These are phyloP conservation scores for Eremothecium sinecaudum DNA, from an alignment of 1,139 yeast species.

Conservation along the genomic window DNA sequence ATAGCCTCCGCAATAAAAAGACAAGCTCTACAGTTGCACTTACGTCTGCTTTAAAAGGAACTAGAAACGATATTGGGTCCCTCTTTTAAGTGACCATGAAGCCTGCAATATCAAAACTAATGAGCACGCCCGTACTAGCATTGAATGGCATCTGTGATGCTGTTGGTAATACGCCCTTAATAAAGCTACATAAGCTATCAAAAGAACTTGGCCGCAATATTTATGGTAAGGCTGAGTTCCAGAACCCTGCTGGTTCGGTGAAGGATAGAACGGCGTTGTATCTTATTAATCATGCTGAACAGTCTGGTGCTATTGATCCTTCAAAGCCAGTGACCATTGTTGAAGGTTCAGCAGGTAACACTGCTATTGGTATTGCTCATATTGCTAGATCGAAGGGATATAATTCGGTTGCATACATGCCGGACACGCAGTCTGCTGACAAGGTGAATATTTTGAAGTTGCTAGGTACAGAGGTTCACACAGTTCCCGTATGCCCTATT, in stretches of 20 bases:
- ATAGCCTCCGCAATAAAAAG: no score
- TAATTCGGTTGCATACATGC: slow-evolving; percentile 80
- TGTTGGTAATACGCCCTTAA: slow-evolving; percentile 79
- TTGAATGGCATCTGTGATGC: slow-evolving; percentile 62
- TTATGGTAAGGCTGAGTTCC: slow-evolving; percentile 82
- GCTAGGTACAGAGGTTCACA: slow-evolving; percentile 77
- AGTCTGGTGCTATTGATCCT: slow-evolving; percentile 48
- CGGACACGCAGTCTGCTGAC: slow-evolving; percentile 72
- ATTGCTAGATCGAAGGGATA: slow-evolving; percentile 78
- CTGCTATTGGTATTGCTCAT: slow-evolving; percentile 87
- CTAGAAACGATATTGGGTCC: no score
- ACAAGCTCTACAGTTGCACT: no score
- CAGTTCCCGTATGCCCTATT: slow-evolving; percentile 84
- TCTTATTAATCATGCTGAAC: slow-evolving; percentile 71
- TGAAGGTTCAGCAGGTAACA: slow-evolving; percentile 71
- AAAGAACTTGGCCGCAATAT: slow-evolving; percentile 61
- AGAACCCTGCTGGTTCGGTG: slow-evolving; percentile 93
- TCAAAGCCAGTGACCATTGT: slow-evolving; percentile 40
- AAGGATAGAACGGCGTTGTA: slow-evolving; percentile 85
- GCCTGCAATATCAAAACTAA: background rate
- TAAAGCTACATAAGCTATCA: slow-evolving; percentile 55
- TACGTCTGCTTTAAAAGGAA: no score
- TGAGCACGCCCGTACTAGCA: slow-evolving; percentile 42
- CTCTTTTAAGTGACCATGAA: no score
- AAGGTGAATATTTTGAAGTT: slow-evolving; percentile 64